Evolutionary conservation across 768 basidiomycete genomes (phyloP).

Genomic region (Suillus paluster): DNA sequence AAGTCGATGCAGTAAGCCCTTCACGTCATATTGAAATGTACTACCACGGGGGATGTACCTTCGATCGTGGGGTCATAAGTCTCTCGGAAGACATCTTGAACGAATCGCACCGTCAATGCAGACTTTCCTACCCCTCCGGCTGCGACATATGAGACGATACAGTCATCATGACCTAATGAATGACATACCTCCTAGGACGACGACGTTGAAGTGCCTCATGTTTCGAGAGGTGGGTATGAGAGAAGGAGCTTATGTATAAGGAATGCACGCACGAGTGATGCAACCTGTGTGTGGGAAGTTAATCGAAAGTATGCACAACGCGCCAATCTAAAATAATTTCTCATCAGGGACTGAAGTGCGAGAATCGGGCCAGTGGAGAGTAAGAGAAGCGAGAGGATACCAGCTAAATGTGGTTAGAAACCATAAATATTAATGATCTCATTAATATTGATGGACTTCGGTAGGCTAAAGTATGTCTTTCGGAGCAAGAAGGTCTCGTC

Average conservation of each 20-base stretch:
- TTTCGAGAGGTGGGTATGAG: slow-evolving; percentile 13
- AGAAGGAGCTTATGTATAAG: not conserved
- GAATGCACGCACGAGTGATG: not conserved
- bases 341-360: slow-evolving; percentile 7
- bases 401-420: not conserved
- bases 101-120: slow-evolving; percentile 80
- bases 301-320: not conserved
- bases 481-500: not conserved
- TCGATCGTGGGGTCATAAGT: slow-evolving; percentile 87
- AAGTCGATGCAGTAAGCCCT: slow-evolving; percentile 17
- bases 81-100: slow-evolving; percentile 73
- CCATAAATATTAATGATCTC: not conserved
- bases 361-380: slow-evolving; percentile 1
- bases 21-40: not conserved
- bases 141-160: slow-evolving; percentile 32
- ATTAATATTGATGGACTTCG: not conserved
- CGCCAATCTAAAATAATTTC: slow-evolving; percentile 3
- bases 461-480: not conserved
- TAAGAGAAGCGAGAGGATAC: not conserved
- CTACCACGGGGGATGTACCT: slow-evolving; percentile 46
- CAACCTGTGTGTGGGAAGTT: slow-evolving; percentile 7
- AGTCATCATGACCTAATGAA: slow-evolving; percentile 6
- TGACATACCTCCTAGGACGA: slow-evolving; percentile 76
- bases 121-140: slow-evolving; percentile 92
- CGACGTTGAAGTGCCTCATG: slow-evolving; percentile 77